Base-by-base conservation (phyloP, 2,329 filamentous ascomycete species). In the Chrysoporthe austroafricana region DNA sequence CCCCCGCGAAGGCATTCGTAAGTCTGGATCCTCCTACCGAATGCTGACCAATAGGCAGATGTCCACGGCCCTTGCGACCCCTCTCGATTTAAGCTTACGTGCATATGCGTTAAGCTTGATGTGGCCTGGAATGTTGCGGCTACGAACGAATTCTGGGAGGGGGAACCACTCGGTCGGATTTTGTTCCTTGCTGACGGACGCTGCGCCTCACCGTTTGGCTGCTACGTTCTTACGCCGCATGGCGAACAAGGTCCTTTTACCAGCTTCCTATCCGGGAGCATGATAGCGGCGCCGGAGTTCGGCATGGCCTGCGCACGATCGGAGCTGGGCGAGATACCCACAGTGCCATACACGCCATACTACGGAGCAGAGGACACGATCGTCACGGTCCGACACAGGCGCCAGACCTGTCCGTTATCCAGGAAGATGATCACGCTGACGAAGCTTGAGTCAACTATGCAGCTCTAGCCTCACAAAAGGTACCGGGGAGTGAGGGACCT, bases 131-230 rank as follows among this genome's bases (percentile, higher is more conserved):
- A 8, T 21, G 13, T 44, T 61, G 56, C 36, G 54, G 44, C 21
- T 32, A 56, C 32, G 16, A 18, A 42, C 16, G 4, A 34, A 14
- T 16, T 57, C 42, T 39, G 48, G 58, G 54, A 46, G 43, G 66
- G 14, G 56, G 43, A 58, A 58, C 39, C 36, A 16, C n/a, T 57
- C 68, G 68, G 68, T 62, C 34, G 65, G 65, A 69, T 69, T 43
- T 67, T 69, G 65, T 39, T 36, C 67, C 67, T 67, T 67, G 67
- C 67, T 69, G 63, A 69, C 57, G 56, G 44, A n/a, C 32, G 42
- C 21, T 16, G 44, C 18, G 8, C 50, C 34, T 36, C 44, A 36
- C 43, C 59, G 5, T 18, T 34, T 18, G 26, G 39, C 14, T 26
- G 59, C 16, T 61, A 14, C 43, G 13, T 18, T 44, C 8, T 39